Percentiles rank a stretch among this genome's conserved stretches.
phyloP scores from a whole-genome alignment of 805 yeast species.

The Kuraishia piskuri region DNA sequence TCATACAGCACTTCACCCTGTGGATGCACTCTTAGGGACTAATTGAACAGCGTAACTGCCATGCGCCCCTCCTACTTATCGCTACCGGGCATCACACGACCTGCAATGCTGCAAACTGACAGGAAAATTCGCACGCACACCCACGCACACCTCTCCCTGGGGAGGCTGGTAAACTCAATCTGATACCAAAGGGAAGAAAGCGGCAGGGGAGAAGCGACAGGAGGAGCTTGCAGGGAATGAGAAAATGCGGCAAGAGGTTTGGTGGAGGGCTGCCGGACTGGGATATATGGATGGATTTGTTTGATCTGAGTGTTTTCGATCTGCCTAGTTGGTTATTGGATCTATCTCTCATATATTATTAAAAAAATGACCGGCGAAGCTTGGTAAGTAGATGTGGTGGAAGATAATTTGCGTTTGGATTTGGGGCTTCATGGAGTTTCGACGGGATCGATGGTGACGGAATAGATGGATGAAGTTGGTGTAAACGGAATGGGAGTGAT shows the following conservation, averaged over 20 bases:
- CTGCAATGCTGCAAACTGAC: not conserved
- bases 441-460: too few species aligned
- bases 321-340: too few species aligned
- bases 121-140: not conserved
- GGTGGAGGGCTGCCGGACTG: not conserved
- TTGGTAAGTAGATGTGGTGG: conserved; percentile 31
- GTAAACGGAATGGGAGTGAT: not conserved
- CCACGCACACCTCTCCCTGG: not conserved
- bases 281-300: not conserved
- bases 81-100: too few species aligned
- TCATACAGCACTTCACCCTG: too few species aligned
- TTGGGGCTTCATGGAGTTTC: too few species aligned
- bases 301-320: not conserved
- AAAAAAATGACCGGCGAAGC: conserved; percentile 35
- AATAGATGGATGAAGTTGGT: conserved; percentile 17
- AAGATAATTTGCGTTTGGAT: too few species aligned
- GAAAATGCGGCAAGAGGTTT: too few species aligned
- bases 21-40: too few species aligned
- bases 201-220: not conserved
- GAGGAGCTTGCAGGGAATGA: not conserved
- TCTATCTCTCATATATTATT: not conserved
- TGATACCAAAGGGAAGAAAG: not conserved
- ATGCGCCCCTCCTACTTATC: too few species aligned
- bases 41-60: too few species aligned
- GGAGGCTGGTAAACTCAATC: not conserved